phyloP scores from a whole-genome alignment of 192 early-diverging fungal genomes.

The Nowakowskiella sp. region DNA sequence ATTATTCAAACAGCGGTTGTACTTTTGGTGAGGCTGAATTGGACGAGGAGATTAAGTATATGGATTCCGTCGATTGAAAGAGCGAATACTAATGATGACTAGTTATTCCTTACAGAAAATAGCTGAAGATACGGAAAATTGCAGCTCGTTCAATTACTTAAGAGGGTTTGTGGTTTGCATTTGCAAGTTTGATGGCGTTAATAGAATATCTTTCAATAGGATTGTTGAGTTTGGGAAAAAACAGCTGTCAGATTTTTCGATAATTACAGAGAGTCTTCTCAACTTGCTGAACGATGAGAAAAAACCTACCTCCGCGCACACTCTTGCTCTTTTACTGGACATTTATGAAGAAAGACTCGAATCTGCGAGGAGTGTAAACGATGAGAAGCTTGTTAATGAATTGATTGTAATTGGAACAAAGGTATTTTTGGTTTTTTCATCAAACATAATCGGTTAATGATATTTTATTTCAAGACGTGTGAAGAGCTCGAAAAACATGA shows the following conservation, averaged over 20 bases:
- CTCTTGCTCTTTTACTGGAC: conserved; percentile 18
- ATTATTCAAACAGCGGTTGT: conserved; percentile 36
- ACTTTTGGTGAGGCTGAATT: conserved; percentile 35
- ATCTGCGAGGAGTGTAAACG: no score
- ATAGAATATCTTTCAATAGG: conserved; percentile 9
- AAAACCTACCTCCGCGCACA: conserved; percentile 12
- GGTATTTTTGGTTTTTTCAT: conserved; percentile 2
- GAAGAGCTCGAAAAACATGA: conserved; percentile 48
- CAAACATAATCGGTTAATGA: not conserved
- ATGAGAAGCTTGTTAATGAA: conserved; percentile 9
- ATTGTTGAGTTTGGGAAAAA: conserved; percentile 13
- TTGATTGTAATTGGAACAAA: not conserved
- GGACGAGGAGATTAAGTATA: conserved; percentile 60
- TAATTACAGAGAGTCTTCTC: conserved; percentile 1
- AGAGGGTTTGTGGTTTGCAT: conserved; percentile 46
- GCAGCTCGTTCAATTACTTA: conserved; percentile 89
- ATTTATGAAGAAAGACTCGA: conserved; percentile 1
- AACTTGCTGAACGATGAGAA: not conserved
- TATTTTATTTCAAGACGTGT: conserved; percentile 32
- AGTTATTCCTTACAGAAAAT: conserved; percentile 44
- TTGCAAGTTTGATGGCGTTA: conserved; percentile 3
- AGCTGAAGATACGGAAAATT: conserved; percentile 75
- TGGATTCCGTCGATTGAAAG: conserved; percentile 4
- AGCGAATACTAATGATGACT: not conserved
- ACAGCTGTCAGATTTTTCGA: conserved; percentile 9